phyloP scores from a whole-genome alignment of 106 monocot genomes.

The Dioscorea dumetorum region DNA sequence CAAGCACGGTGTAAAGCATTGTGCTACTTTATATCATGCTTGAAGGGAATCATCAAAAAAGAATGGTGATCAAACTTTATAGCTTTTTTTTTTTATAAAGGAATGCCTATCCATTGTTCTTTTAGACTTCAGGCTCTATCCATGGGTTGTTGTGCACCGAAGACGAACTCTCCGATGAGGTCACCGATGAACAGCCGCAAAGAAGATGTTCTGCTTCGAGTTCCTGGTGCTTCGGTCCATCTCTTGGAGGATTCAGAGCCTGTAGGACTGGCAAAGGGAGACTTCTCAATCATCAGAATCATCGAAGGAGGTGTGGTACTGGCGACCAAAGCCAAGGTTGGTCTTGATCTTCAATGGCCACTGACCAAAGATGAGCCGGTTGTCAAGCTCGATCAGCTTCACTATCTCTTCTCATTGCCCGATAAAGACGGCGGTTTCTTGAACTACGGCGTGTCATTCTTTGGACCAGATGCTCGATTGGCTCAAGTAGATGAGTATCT shows the following conservation, averaged over 20 bases:
- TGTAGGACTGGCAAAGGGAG: constrained; percentile 52
- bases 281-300: constrained; percentile 37
- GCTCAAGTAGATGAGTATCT: constrained; percentile 48
- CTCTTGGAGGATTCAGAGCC: constrained; percentile 33
- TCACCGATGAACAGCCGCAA: constrained; percentile 11
- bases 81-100: too few relatives aligned
- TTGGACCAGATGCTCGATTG: constrained; percentile 4
- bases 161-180: constrained; percentile 12
- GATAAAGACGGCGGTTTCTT: constrained; percentile 52
- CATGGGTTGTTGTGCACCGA: constrained; percentile 35
- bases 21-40: too few relatives aligned
- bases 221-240: constrained; percentile 50
- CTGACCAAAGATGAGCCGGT: constrained; percentile 86
- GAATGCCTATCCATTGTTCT: too few relatives aligned
- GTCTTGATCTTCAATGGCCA: constrained; percentile 57
- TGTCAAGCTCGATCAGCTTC: constrained; percentile 56
- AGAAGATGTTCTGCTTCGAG: constrained; percentile 36
- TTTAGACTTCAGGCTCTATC: too few relatives aligned
- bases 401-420: constrained; percentile 78
- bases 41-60: too few relatives aligned
- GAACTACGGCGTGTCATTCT: constrained; percentile 85
- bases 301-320: constrained; percentile 31
- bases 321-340: constrained; percentile 53
- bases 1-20: too few relatives aligned
- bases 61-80: too few relatives aligned